A percentile compares a stretch with the other conserved stretches of the same genome.
phyloP scores from a whole-genome alignment of 2,329 filamentous ascomycete species.

The Botrytis elliptica region DNA sequence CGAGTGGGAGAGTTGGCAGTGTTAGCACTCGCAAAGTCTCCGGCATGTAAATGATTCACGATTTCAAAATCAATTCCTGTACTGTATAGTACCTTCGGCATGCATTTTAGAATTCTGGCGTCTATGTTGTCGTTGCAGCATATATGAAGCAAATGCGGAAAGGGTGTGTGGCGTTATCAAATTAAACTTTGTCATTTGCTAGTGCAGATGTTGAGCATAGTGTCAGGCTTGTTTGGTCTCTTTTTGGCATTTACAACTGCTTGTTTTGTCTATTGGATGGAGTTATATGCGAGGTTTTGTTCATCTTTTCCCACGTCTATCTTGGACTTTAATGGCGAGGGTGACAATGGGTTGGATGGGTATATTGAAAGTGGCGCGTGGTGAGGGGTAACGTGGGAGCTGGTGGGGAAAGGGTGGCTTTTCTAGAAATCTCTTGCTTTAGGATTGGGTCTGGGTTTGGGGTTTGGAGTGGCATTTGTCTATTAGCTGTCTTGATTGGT shows the following conservation, averaged over 20 bases:
- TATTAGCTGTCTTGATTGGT: slow-evolving; percentile 13
- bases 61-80: slow-evolving; percentile 28
- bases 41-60: slow-evolving; percentile 32
- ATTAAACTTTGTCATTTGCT: slow-evolving; percentile 16
- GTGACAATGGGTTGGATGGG: slow-evolving; percentile 10
- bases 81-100: slow-evolving; percentile 32
- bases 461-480: slow-evolving; percentile 1
- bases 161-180: slow-evolving; percentile 19
- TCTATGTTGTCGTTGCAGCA: slow-evolving; percentile 18
- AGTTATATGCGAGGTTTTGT: slow-evolving; percentile 6
- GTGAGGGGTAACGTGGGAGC: slow-evolving; percentile 2
- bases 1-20: slow-evolving; percentile 63
- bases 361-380: slow-evolving; percentile 16
- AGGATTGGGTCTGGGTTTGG: neutral
- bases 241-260: slow-evolving; percentile 13
- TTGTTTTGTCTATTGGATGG: slow-evolving; percentile 17
- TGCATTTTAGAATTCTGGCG: slow-evolving; percentile 22
- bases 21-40: slow-evolving; percentile 44
- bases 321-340: slow-evolving; percentile 15
- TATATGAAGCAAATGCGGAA: slow-evolving; percentile 18
- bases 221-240: slow-evolving; percentile 13
- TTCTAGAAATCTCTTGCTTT: slow-evolving; percentile 8
- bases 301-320: slow-evolving; percentile 6
- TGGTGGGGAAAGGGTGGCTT: slow-evolving; percentile 5
- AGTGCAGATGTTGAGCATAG: slow-evolving; percentile 22